Evolutionary conservation across 202 grass and related monocot species (phyloP).

Genomic region (Eragrostis tef): DNA sequence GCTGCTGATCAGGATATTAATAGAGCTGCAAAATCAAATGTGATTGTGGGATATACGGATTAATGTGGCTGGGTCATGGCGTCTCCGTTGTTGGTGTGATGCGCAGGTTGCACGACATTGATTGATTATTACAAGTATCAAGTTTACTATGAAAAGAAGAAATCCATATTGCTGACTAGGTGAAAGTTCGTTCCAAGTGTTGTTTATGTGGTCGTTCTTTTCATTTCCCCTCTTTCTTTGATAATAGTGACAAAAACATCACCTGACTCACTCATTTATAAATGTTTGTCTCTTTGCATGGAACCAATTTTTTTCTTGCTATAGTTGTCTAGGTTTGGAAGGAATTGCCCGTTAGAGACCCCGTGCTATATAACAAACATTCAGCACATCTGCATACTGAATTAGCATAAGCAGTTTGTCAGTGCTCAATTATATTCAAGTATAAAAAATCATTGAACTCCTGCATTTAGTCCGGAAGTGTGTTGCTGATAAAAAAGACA

Average conservation of each 20-base stretch:
- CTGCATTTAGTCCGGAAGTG: too few relatives aligned
- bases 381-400: neutral
- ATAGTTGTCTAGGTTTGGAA: too few relatives aligned
- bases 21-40: neutral
- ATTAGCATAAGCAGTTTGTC: neutral
- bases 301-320: neutral
- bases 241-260: neutral
- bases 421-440: too few relatives aligned
- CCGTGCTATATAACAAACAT: neutral
- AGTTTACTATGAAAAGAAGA: slow-evolving; percentile 6
- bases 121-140: slow-evolving; percentile 18
- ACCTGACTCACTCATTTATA: neutral
- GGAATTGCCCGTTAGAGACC: neutral
- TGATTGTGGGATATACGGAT: slow-evolving; percentile 22
- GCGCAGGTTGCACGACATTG: too few relatives aligned
- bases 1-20: neutral
- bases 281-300: neutral
- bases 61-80: neutral
- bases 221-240: too few relatives aligned
- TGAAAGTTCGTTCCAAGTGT: neutral
- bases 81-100: neutral
- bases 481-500: too few relatives aligned
- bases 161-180: neutral
- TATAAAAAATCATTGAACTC: too few relatives aligned
- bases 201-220: neutral